Conservation (phyloP, 2,329 filamentous ascomycete genomes). For the Fusarium poae region DNA sequence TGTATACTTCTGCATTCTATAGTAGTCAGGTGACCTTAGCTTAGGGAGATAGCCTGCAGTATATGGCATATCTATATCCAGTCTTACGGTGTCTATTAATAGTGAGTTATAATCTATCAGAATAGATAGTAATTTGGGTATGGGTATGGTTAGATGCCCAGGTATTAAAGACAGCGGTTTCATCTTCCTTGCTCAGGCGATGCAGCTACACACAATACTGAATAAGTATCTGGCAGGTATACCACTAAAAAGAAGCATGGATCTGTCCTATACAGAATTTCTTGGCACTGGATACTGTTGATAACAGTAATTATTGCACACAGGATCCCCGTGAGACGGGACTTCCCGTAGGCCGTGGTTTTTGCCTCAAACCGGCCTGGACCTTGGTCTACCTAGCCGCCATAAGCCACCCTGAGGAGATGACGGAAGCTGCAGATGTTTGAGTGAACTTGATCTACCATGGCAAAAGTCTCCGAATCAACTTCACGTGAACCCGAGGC, state of each 20-base stretch:
- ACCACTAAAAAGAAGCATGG: not conserved
- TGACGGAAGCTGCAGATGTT: not conserved
- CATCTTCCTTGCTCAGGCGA: no score
- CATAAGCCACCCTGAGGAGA: not conserved
- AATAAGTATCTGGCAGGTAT: not conserved
- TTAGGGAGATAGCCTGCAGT: no score
- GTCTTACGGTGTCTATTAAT: no score
- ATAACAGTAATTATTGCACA: constrained; percentile 7
- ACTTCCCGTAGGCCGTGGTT: constrained; percentile 22
- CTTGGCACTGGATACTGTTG: not conserved
- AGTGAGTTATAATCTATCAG: no score
- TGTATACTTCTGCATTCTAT: no score
- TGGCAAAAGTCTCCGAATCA: not conserved
- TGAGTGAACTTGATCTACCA: constrained; percentile 5
- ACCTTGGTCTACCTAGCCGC: not conserved
- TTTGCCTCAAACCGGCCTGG: not conserved
- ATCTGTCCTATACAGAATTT: not conserved
- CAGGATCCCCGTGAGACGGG: constrained; percentile 21
- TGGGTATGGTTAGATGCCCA: no score
- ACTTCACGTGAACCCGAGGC: not conserved
- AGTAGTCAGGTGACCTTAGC: no score
- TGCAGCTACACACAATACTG: not conserved
- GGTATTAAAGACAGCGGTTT: no score
- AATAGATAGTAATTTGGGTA: no score
- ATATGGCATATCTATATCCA: no score